phyloP scores from a whole-genome alignment of 2,329 filamentous ascomycete genomes.

The Thelonectria olida region DNA sequence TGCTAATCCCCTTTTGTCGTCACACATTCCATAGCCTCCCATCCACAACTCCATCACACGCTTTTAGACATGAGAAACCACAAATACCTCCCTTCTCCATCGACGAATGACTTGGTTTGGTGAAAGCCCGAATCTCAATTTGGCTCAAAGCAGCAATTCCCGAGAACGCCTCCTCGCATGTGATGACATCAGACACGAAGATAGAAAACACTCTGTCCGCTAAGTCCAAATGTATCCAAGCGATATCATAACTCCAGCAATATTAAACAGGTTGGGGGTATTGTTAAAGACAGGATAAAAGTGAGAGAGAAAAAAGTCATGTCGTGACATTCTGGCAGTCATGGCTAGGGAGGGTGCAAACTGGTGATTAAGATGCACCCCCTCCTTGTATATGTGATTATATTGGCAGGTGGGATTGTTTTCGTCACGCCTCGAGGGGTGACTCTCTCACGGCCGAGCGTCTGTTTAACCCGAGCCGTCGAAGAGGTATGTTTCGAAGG shows the following conservation, averaged over 20 bases:
- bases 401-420: background rate
- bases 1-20: conserved; percentile 1
- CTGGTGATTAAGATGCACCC: background rate
- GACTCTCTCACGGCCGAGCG: background rate
- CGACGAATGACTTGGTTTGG: background rate
- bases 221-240: conserved; percentile 11
- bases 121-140: conserved; percentile 3
- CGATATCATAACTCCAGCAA: background rate
- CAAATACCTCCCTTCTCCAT: conserved; percentile 3
- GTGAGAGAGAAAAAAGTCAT: conserved; percentile 13
- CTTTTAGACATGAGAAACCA: background rate
- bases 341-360: background rate
- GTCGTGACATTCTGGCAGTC: conserved; percentile 9
- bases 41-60: conserved; percentile 21
- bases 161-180: conserved; percentile 33
- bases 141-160: conserved; percentile 24
- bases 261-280: conserved; percentile 36
- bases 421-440: background rate
- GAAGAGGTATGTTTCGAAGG: background rate
- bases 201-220: conserved; percentile 16
- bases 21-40: background rate
- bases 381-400: background rate
- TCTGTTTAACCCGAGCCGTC: background rate
- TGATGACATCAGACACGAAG: conserved; percentile 24
- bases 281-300: conserved; percentile 27